These are phyloP conservation scores for Hemileia vastatrix DNA, from an alignment of 1,284 basidiomycete species.

Conservation along the genomic window DNA sequence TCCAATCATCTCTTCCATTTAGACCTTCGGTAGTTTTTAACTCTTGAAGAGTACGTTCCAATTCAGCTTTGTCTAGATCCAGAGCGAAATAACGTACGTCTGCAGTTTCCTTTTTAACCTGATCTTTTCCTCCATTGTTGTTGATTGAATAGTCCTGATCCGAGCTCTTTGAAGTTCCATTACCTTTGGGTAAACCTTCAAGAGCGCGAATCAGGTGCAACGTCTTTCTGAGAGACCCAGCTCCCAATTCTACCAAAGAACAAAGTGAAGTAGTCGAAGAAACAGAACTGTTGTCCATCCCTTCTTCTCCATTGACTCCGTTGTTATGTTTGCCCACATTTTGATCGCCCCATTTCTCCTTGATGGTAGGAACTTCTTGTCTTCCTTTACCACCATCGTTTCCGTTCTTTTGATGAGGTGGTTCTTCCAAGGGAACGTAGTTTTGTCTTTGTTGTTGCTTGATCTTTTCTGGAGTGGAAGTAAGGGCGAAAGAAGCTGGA, in stretches of 20 bases:
- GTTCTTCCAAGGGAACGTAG: slow-evolving; percentile 15
- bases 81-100: slow-evolving; percentile 82
- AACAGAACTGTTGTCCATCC: slow-evolving; percentile 42
- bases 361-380: slow-evolving; percentile 42
- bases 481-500: slow-evolving; percentile 49
- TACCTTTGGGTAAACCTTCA: slow-evolving; percentile 44
- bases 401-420: slow-evolving; percentile 21
- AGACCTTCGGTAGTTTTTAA: slow-evolving; percentile 52
- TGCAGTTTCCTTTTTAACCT: slow-evolving; percentile 45
- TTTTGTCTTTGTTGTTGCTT: slow-evolving; percentile 23
- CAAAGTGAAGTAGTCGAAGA: background rate
- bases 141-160: slow-evolving; percentile 41
- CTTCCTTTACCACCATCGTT: too few species aligned
- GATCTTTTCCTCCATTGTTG: slow-evolving; percentile 28
- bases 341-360: slow-evolving; percentile 51
- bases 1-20: slow-evolving; percentile 50
- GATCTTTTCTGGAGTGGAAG: slow-evolving; percentile 38
- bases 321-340: slow-evolving; percentile 64
- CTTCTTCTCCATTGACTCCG: slow-evolving; percentile 51
- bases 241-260: slow-evolving; percentile 33
- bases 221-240: slow-evolving; percentile 77
- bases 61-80: slow-evolving; percentile 77
- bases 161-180: background rate
- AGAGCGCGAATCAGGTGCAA: slow-evolving; percentile 72
- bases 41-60: slow-evolving; percentile 66